Evolutionary conservation across 2,329 filamentous ascomycete genomes (phyloP).

Genomic region (Aspergillus viridinutans): DNA sequence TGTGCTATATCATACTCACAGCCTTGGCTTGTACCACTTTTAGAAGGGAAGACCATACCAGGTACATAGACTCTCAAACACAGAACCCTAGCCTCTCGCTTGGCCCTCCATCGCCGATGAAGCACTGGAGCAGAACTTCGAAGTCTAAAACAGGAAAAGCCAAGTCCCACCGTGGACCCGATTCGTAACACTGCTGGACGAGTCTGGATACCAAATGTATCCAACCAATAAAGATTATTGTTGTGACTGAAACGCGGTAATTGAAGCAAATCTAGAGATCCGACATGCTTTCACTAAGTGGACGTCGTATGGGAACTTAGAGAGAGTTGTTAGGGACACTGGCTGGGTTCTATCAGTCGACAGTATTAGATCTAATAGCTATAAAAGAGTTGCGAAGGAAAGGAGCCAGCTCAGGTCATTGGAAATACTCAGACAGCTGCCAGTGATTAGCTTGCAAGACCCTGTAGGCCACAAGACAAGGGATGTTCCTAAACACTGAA

Average conservation of each 20-base stretch:
- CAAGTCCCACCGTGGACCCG: background rate
- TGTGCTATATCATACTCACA: too few species aligned
- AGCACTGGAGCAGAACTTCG: too few species aligned
- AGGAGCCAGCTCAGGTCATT: background rate
- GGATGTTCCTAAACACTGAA: background rate
- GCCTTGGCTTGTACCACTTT: too few species aligned
- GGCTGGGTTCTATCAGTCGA: background rate
- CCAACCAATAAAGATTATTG: background rate
- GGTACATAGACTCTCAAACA: too few species aligned
- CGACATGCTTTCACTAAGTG: background rate
- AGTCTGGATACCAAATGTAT: background rate
- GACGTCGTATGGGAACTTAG: background rate
- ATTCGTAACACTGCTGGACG: background rate
- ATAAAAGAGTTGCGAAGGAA: background rate
- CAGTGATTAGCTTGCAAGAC: too few species aligned
- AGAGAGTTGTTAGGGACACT: background rate
- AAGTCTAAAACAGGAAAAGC: too few species aligned
- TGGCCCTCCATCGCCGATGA: too few species aligned
- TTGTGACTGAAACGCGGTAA: background rate
- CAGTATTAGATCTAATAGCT: background rate
- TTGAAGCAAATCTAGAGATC: background rate
- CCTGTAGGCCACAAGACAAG: background rate
- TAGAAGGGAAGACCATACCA: too few species aligned
- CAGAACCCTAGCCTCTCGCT: too few species aligned
- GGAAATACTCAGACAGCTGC: background rate